Evolutionary conservation across 805 yeast species (phyloP), one percentile per base, ranked within the genome.

Genomic region (Yarrowia osloensis): DNA sequence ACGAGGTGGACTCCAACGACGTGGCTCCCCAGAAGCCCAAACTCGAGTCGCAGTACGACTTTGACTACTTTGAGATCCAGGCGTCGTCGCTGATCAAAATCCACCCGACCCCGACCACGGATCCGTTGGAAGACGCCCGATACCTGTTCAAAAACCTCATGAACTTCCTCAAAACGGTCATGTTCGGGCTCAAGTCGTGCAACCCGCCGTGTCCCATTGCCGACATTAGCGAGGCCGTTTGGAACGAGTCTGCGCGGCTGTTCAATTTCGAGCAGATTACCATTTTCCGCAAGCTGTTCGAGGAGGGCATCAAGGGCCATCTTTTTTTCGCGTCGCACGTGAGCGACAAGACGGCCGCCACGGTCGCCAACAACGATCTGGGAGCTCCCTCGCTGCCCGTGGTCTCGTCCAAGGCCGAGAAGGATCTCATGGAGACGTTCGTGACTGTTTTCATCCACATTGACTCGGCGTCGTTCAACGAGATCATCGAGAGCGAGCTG

Each of bases 381-480:
- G 72, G 69, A 17, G 94, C 92, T 9, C 94, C 96, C 5, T 88
- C 88, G 68, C 77, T 90, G 42, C 97, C 97, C 4, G 89, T 91
- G 13, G 86, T 93, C 0, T 90, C 96, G 0, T 87, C 96, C 0
- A 92, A 91, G 71, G 98, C 94, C 73, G 97, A 93, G 68, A 91
- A 93, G 72, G 99, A 95, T 72, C 80, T 93, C 68, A 92, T 95
- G 97, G 99, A 96, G 74, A 88, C 92, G 3, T 86, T 95, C 75
- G 97, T 97, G 0, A 89, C 97, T 1, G 90, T 95, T 72, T 95
- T 91, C 77, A 90, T 92, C 71, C 97, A 91, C 74, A 85, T 96
- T 67, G 99, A 96, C 74, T 93, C 97, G 22, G 92, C 98, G 0
- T 90, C 98, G 0, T 96, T 96, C 77, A 93, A 91, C 75, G 99